These are phyloP conservation scores for Avena sativa DNA, from an alignment of 176 grass and related monocot species.

Conservation along the genomic window DNA sequence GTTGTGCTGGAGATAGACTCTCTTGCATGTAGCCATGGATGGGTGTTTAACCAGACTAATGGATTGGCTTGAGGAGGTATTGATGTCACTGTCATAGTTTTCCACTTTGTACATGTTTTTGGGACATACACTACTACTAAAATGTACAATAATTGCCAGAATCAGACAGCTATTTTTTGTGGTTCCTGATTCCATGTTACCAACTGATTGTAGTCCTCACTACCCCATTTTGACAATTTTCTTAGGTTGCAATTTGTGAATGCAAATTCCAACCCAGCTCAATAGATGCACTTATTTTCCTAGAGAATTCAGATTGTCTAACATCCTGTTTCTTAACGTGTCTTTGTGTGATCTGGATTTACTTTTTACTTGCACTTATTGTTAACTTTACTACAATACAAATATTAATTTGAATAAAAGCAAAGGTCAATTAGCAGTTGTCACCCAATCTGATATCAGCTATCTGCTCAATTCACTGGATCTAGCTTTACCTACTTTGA, in stretches of 20 bases:
- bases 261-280: background rate
- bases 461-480: conserved; percentile 19
- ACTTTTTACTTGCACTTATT: background rate
- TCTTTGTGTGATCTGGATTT: background rate
- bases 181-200: background rate
- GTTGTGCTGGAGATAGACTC: background rate
- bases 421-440: background rate
- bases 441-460: background rate
- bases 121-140: conserved; percentile 8
- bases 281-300: background rate
- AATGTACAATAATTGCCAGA: conserved; percentile 12
- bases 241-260: conserved; percentile 2
- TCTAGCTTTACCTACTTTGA: conserved; percentile 14
- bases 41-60: conserved; percentile 31
- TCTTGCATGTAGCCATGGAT: conserved; percentile 10
- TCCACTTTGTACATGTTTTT: background rate
- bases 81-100: background rate
- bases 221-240: background rate
- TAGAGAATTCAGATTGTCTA: conserved; percentile 1
- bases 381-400: background rate
- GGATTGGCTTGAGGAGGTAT: conserved; percentile 8
- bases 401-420: conserved; percentile 32
- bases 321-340: background rate
- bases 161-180: background rate
- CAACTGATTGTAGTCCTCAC: background rate